Evolutionary conservation across 139 green algal species (phyloP), one percentile per base, ranked within the genome.

Genomic region (Chlorokybus atmophyticus): DNA sequence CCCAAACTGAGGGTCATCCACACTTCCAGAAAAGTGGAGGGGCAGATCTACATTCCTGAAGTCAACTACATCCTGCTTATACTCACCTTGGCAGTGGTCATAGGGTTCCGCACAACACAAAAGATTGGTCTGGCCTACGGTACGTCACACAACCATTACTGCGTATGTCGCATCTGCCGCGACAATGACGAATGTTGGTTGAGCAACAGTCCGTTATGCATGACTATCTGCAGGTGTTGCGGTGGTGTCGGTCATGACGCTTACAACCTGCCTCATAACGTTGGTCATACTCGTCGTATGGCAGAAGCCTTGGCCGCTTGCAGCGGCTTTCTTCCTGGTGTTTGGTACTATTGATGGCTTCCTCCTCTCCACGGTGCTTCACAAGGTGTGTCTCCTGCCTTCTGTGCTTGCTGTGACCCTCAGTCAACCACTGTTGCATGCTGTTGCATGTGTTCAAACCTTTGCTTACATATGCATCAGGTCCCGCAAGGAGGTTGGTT

Each of bases 31-130:
- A 25, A 40, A 17, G 25, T 60, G 30, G 56, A 40, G 25, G 68
- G 75, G 4, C 71, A 78, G 24, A 58, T 81, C 3, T 82, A 80
- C 68, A 70, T 82, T n/a, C 50, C 74, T 2, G 74, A 68, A 14
- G 48, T 74, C 28, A 82, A 82, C 55, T 82, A 42, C 28, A 23
- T 61, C 27, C 67, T 82, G 44, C 69, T 82, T 47, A 26, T 80
- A 0, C 29, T 71, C 6, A 62, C 47, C n/a, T 26, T 82, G 5
- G 50, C 63, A 3, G 62, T 82, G 3, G 57, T 81, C 4, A 57
- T 58, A 29, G 32, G 50, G 32, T 82, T 82, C 32, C 26, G 62
- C 39, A 79, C 50, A 2, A 61, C 53, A 5, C 23, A 17, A 25
- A 50, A 50, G 4, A 23, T 62, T 7, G 54, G 54, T 29, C 40